Base-by-base conservation (phyloP, 306 rosid genomes). In the Acacia confusa region DNA sequence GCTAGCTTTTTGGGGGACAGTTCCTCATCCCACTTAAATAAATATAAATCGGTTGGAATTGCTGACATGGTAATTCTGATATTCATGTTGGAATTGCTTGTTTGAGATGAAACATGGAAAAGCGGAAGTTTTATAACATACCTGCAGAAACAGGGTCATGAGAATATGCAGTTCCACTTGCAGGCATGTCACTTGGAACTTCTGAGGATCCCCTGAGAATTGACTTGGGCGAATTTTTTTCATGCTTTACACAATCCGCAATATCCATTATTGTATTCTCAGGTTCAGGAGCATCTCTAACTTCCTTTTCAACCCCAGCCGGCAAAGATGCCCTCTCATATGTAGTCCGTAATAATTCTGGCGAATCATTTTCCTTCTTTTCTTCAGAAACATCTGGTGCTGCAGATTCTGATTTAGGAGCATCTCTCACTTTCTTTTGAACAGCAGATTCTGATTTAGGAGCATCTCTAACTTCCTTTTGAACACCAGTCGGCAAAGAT, bases 341-440 rank as follows among this genome's bases (percentile, higher is more conserved):
- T 25, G 81, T 80, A 73, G 82, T 66, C 83, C 87, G 85, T 67
- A 86, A 83, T 61, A 84, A 86, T 77, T 88, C 84, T n/a, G 70
- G 76, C 15, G 68, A 74, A 77, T 69, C 48, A 43, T 84, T 82
- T 70, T 58, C 83, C 36, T 41, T 74, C 16, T 84, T 83, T 82
- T 81, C 69, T 36, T 87, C 88, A 84, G 71, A 78, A 82, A 43
- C 72, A 80, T 72, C 84, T 27, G 75, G 76, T 71, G 43, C 66
- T 20, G 57, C 30, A 79, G 70, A 83, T 83, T 83, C 88, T n/a
- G 43, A 19, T 73, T 77, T 84, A 72, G 86, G 41, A 68, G 70
- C 80, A 44, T 87, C 85, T 58, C 89, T 86, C 65, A 82, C 85
- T 73, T 86, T 84, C 83, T 79, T 70, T 32, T 91, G 90, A 82